These are phyloP conservation scores for Phytophthora tentaculata DNA, from an alignment of 352 stramenopile genomes.

Conservation along the genomic window DNA sequence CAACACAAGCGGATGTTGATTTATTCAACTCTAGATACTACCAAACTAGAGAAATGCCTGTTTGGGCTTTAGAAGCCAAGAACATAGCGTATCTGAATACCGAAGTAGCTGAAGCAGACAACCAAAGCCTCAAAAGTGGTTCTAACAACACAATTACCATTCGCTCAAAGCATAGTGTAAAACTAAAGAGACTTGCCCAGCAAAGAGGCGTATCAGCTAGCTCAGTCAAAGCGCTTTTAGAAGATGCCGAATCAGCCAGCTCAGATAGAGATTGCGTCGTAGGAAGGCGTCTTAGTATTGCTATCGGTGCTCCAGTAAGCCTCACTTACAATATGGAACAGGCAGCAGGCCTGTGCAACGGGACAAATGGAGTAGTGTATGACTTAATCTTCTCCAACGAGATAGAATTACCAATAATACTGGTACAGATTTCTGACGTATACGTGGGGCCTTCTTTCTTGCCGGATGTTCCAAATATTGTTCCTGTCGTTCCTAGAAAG, in stretches of 20 bases:
- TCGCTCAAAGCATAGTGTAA: too few relatives aligned
- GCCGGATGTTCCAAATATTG: neutral
- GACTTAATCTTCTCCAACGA: too few relatives aligned
- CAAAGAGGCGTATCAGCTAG: too few relatives aligned
- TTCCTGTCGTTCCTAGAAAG: neutral
- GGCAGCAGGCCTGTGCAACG: too few relatives aligned
- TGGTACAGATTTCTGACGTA: neutral
- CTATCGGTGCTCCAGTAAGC: neutral
- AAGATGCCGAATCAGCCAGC: too few relatives aligned
- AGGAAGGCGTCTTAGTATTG: neutral
- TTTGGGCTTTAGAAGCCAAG: neutral
- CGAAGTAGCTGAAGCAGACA: neutral
- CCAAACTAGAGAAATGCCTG: too few relatives aligned
- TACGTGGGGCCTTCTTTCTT: neutral
- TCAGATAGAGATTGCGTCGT: slow-evolving; percentile 3
- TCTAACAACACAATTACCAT: too few relatives aligned
- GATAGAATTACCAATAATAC: neutral
- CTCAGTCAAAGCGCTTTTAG: too few relatives aligned
- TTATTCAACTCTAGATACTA: neutral
- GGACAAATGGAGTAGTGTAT: too few relatives aligned
- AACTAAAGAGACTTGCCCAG: too few relatives aligned
- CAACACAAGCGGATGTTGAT: neutral
- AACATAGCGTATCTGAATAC: too few relatives aligned
- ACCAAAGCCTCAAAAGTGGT: too few relatives aligned
- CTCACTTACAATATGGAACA: neutral